Evolutionary conservation across 257 asterid species (phyloP).

Genomic region (Petrea volubilis): DNA sequence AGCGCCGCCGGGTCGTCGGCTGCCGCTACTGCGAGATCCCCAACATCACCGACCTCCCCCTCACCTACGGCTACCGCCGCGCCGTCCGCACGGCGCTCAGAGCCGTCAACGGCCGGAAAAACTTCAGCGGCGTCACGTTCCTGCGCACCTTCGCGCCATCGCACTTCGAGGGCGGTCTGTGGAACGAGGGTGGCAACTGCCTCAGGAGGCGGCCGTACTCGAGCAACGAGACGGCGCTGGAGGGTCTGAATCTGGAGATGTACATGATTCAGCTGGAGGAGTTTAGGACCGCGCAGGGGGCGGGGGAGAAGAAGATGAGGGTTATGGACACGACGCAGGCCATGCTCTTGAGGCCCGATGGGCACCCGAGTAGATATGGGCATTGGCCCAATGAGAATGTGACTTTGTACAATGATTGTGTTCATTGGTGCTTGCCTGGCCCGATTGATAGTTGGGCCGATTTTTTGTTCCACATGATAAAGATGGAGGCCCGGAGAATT

Average conservation of each 20-base stretch:
- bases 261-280: constrained; percentile 54
- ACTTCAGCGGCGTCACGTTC: constrained; percentile 32
- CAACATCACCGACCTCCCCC: constrained; percentile 35
- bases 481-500: constrained; percentile 42
- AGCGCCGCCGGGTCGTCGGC: constrained; percentile 42
- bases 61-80: constrained; percentile 47
- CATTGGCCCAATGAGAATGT: constrained; percentile 62
- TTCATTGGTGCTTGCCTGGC: constrained; percentile 64
- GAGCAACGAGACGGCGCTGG: constrained; percentile 45
- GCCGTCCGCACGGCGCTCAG: constrained; percentile 44
- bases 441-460: constrained; percentile 78
- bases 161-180: constrained; percentile 63
- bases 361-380: constrained; percentile 67
- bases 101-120: constrained; percentile 24
- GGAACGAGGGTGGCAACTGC: constrained; percentile 66
- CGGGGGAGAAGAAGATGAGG: constrained; percentile 36
- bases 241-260: constrained; percentile 42
- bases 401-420: constrained; percentile 42
- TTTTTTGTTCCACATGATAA: constrained; percentile 49
- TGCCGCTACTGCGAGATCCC: constrained; percentile 52
- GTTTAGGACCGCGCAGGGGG: constrained; percentile 43
- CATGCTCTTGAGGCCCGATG: constrained; percentile 67
- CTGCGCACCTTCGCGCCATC: constrained; percentile 65
- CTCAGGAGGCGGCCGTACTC: constrained; percentile 47
- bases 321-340: constrained; percentile 54